Evolutionary conservation across 2,329 filamentous ascomycete genomes (phyloP).

Genomic region (Neonectria hederae): DNA sequence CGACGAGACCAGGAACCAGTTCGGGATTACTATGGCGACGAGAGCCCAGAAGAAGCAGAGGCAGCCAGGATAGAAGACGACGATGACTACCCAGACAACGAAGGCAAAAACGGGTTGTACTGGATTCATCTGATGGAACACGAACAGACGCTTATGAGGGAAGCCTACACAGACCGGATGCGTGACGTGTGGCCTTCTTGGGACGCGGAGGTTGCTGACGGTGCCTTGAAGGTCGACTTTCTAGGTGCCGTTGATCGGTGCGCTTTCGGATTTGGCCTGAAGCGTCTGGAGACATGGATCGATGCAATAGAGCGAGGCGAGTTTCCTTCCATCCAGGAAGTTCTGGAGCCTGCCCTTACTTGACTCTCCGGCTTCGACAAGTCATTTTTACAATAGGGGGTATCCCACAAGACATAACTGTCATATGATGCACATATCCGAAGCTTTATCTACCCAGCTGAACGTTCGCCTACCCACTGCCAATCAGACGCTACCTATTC

Average conservation of each 20-base stretch:
- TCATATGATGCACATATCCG: background rate
- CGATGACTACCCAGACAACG: conserved; percentile 46
- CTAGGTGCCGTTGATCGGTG: conserved; percentile 8
- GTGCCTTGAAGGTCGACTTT: conserved; percentile 45
- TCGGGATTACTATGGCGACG: conserved; percentile 44
- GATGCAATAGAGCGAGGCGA: conserved; percentile 7
- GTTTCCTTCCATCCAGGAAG: conserved; percentile 2
- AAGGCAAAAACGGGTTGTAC: conserved; percentile 51
- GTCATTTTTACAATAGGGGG: background rate
- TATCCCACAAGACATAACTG: background rate
- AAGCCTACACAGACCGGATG: conserved; percentile 45
- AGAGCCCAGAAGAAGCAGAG: conserved; percentile 28
- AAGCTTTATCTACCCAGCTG: background rate
- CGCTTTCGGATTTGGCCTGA: background rate
- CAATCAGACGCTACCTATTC: background rate
- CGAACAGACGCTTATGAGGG: conserved; percentile 50
- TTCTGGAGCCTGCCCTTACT: background rate
- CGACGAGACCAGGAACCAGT: conserved; percentile 45
- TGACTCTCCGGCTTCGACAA: background rate
- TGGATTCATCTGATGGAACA: conserved; percentile 53
- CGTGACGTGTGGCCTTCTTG: conserved; percentile 45
- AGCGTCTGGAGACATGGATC: background rate
- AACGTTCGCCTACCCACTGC: background rate
- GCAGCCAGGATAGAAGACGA: background rate
- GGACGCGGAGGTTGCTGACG: conserved; percentile 37